Conservation (phyloP, 139 green algal species). For the Pleodorina starrii region DNA sequence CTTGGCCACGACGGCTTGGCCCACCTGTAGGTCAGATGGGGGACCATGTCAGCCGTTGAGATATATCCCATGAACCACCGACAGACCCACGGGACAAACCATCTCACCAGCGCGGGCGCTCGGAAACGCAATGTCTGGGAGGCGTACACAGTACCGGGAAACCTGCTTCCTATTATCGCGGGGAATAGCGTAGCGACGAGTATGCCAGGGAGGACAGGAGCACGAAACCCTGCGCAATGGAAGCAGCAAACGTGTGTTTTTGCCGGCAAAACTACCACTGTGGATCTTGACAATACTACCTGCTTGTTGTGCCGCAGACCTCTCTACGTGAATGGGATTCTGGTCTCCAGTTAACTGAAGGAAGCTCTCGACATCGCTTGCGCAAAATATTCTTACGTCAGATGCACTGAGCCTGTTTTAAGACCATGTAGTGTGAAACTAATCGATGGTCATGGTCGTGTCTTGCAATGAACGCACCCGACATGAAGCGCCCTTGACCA, state of each 20-base stretch:
- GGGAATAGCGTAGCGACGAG: slow-evolving; percentile 83
- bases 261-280: background rate
- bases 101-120: slow-evolving; percentile 57
- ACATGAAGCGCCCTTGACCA: background rate
- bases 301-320: slow-evolving; percentile 19
- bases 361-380: slow-evolving; percentile 44
- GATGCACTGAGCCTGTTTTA: background rate
- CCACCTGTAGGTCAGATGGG: slow-evolving; percentile 1
- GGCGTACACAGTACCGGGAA: slow-evolving; percentile 80
- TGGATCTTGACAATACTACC: slow-evolving; percentile 14
- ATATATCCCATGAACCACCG: background rate
- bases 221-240: slow-evolving; percentile 48
- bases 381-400: background rate
- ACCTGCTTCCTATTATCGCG: slow-evolving; percentile 78
- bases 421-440: background rate
- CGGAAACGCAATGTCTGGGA: slow-evolving; percentile 80
- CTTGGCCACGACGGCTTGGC: slow-evolving; percentile 5
- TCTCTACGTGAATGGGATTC: slow-evolving; percentile 72
- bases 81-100: background rate
- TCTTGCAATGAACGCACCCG: background rate
- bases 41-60: background rate
- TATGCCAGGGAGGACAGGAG: slow-evolving; percentile 78
- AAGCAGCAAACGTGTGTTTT: background rate
- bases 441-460: background rate
- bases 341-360: slow-evolving; percentile 72